Conservation (phyloP, 345 rosid genomes). For the Jatropha curcas region DNA sequence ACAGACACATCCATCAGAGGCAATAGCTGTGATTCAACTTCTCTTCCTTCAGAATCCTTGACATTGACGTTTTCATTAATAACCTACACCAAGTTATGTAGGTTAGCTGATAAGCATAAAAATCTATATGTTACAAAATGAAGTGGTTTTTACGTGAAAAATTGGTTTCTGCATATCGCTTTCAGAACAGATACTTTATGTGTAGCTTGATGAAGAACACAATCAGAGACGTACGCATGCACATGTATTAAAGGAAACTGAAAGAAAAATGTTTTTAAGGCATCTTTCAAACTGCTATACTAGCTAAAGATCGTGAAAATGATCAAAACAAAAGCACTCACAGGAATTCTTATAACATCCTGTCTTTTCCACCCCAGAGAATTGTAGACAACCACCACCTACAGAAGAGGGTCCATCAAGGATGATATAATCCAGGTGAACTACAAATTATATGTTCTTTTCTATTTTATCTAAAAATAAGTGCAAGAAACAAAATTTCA, state of each 20-base stretch:
- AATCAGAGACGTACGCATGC: neutral
- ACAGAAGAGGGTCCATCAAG: conserved; percentile 7
- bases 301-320: neutral
- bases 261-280: neutral
- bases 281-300: neutral
- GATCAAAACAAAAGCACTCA: conserved; percentile 36
- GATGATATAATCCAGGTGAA: neutral
- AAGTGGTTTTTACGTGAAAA: neutral
- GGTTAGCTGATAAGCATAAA: neutral
- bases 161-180: neutral
- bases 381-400: conserved; percentile 85
- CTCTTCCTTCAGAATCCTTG: conserved; percentile 70
- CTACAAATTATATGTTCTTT: neutral
- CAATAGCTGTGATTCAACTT: conserved; percentile 72
- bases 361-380: conserved; percentile 90
- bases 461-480: neutral
- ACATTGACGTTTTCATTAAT: conserved; percentile 52
- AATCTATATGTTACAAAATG: neutral
- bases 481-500: neutral
- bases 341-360: conserved; percentile 77
- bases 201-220: neutral
- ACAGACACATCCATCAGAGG: conserved; percentile 58
- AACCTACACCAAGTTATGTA: conserved; percentile 46
- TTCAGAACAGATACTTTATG: neutral
- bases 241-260: neutral